Evolutionary conservation across 345 rosid species (phyloP).

Genomic region (Pistacia integerrima): DNA sequence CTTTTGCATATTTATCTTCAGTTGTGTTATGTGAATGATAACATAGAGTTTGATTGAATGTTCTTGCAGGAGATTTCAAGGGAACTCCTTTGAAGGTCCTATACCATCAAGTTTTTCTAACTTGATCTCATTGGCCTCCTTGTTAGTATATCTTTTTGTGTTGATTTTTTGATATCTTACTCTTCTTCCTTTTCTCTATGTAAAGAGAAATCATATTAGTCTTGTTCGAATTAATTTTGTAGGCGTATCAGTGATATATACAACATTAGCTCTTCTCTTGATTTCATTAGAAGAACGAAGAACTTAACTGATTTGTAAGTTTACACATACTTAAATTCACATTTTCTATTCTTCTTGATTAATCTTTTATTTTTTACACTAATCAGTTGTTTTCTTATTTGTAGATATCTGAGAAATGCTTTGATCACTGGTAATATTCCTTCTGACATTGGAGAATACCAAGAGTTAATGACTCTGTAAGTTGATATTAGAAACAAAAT

Average conservation of each 20-base stretch:
- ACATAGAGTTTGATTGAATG: background rate
- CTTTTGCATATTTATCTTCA: background rate
- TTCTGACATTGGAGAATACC: conserved; percentile 28
- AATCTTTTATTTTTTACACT: background rate
- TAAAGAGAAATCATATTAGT: background rate
- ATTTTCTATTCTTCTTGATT: background rate
- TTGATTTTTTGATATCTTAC: background rate
- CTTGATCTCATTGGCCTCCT: conserved; percentile 22
- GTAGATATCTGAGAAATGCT: conserved; percentile 35
- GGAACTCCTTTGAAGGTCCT: conserved; percentile 46
- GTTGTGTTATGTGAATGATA: background rate
- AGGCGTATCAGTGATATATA: conserved; percentile 43
- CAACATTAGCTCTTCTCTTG: conserved; percentile 45
- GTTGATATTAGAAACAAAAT: conserved; percentile 9
- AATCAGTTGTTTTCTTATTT: too few species aligned
- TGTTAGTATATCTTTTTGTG: conserved; percentile 34
- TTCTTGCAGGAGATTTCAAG: conserved; percentile 57
- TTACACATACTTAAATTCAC: background rate
- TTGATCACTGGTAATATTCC: conserved; percentile 29
- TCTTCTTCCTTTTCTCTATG: background rate
- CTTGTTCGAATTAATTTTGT: background rate
- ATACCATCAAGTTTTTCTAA: conserved; percentile 45
- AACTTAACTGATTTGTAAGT: conserved; percentile 45
- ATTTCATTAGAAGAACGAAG: conserved; percentile 39
- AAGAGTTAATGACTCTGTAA: conserved; percentile 29